A percentile compares a stretch with the other conserved stretches of the same genome.
These are phyloP conservation scores for Chlamydomonas applanata DNA, from an alignment of 139 green algal species.

Conservation along the genomic window DNA sequence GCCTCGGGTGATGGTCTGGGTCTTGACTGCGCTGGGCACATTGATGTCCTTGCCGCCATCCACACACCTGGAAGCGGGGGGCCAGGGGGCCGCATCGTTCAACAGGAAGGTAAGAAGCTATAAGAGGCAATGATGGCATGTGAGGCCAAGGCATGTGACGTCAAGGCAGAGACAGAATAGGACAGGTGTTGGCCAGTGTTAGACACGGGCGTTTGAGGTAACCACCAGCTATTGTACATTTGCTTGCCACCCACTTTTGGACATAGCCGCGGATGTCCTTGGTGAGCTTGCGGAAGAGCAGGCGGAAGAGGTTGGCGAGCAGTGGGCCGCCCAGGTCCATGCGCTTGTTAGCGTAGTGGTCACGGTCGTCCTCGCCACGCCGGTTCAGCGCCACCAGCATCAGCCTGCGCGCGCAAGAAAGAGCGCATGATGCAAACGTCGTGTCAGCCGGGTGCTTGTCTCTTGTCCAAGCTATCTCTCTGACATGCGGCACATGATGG, in stretches of 20 bases:
- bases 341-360: conserved; percentile 99
- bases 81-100: too few species aligned
- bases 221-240: too few species aligned
- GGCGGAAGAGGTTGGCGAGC: conserved; percentile 81
- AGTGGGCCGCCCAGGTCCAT: conserved; percentile 89
- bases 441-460: too few species aligned
- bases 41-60: conserved; percentile 81
- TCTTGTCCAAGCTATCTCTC: too few species aligned
- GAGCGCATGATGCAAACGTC: background rate
- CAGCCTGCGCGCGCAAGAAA: conserved; percentile 44
- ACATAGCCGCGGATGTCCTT: conserved; percentile 89
- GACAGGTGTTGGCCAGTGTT: too few species aligned
- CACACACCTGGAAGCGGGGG: conserved; percentile 32
- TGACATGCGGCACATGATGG: background rate
- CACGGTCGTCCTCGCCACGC: conserved; percentile 88
- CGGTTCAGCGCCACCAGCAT: conserved; percentile 80
- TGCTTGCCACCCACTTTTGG: conserved; percentile 42
- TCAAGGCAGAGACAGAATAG: too few species aligned
- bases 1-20: conserved; percentile 88
- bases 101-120: too few species aligned
- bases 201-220: too few species aligned
- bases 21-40: conserved; percentile 80
- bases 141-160: too few species aligned
- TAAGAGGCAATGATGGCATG: too few species aligned
- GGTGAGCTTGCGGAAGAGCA: conserved; percentile 93